Conservation (phyloP, 305 asterid genomes). For the Ilex paraguariensis region DNA sequence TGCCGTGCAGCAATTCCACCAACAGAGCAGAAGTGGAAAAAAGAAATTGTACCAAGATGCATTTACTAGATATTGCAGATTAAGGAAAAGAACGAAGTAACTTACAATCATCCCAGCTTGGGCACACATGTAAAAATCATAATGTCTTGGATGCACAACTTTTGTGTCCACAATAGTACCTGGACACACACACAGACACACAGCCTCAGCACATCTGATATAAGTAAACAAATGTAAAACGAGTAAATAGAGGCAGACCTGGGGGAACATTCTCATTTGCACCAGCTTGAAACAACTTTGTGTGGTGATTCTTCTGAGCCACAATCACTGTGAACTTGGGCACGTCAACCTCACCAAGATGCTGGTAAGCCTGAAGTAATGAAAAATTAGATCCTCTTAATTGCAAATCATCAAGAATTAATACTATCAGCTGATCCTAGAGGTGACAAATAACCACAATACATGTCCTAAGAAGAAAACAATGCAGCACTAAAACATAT, state of each 20-base stretch:
- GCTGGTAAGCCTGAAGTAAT: slow-evolving; percentile 61
- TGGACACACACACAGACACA: slow-evolving; percentile 22
- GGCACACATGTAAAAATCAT: slow-evolving; percentile 86
- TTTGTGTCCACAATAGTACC: slow-evolving; percentile 85
- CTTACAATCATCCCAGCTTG: slow-evolving; percentile 80
- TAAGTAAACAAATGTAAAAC: slow-evolving; percentile 4
- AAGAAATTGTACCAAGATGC: neutral
- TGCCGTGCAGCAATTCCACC: too few relatives aligned
- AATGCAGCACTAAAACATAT: too few relatives aligned
- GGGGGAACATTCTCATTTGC: slow-evolving; percentile 73
- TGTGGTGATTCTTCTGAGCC: slow-evolving; percentile 86
- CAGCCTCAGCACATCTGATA: slow-evolving; percentile 1
- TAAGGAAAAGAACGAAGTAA: slow-evolving; percentile 13
- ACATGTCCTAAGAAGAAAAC: too few relatives aligned
- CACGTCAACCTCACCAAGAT: slow-evolving; percentile 66
- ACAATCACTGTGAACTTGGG: slow-evolving; percentile 88
- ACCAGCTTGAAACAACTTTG: slow-evolving; percentile 71
- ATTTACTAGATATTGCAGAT: neutral
- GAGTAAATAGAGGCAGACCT: slow-evolving; percentile 39
- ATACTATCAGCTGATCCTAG: too few relatives aligned
- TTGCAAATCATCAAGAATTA: too few relatives aligned
- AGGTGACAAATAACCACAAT: too few relatives aligned
- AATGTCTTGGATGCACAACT: slow-evolving; percentile 68
- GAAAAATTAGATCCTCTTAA: slow-evolving; percentile 8
- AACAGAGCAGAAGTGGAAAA: neutral